These are phyloP conservation scores for Suhomyces sp. DNA, from an alignment of 805 yeast genomes.

Conservation along the genomic window DNA sequence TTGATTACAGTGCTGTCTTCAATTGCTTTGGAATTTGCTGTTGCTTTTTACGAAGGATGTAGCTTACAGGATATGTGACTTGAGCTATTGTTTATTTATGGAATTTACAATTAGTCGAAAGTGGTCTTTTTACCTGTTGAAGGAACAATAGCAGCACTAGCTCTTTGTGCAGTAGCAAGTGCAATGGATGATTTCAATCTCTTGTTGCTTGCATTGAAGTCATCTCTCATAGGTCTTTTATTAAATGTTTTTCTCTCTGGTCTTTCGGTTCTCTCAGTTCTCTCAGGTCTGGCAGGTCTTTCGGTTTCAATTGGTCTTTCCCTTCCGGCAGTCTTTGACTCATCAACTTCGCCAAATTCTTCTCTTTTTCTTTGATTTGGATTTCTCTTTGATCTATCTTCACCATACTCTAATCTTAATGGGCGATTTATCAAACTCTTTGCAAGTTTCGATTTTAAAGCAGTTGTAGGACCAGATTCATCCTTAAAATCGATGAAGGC, in stretches of 20 bases:
- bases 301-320: conserved; percentile 13
- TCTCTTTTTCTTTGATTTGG: conserved; percentile 40
- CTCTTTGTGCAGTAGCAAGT: conserved; percentile 84
- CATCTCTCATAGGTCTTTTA: conserved; percentile 18
- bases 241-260: conserved; percentile 11
- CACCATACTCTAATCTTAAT: conserved; percentile 87
- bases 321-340: conserved; percentile 9
- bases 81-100: too few relatives aligned
- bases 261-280: conserved; percentile 11
- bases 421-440: conserved; percentile 69
- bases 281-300: conserved; percentile 30
- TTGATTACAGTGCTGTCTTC: too few relatives aligned
- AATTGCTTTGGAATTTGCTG: too few relatives aligned
- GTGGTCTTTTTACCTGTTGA: conserved; percentile 86
- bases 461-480: conserved; percentile 78
- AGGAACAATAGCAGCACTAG: conserved; percentile 81
- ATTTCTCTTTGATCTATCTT: conserved; percentile 81
- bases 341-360: conserved; percentile 13
- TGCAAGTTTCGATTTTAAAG: conserved; percentile 70
- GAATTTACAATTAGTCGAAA: conserved; percentile 61
- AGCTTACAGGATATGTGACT: too few relatives aligned
- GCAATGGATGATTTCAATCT: conserved; percentile 80
- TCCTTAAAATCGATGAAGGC: conserved; percentile 85
- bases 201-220: conserved; percentile 31
- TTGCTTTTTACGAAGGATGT: too few relatives aligned